Percentiles rank a stretch among this genome's conserved stretches.
phyloP scores from a whole-genome alignment of 768 basidiomycete species.

The Rhodotorula kratochvilovae region DNA sequence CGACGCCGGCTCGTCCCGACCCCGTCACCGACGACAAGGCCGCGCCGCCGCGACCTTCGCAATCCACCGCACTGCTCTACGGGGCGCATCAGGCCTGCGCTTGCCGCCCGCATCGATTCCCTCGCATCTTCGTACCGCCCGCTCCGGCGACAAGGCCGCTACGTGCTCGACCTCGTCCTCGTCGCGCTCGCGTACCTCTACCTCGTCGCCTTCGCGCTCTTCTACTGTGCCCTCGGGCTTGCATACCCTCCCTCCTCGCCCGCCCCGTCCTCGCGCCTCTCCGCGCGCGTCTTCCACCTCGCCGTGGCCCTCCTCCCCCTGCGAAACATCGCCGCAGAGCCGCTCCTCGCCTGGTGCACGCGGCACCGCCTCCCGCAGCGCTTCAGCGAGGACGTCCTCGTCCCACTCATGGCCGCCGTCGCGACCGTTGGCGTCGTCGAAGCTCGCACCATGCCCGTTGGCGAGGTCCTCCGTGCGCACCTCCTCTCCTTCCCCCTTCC shows the following conservation, averaged over 20 bases:
- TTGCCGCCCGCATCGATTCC: slow-evolving; percentile 36
- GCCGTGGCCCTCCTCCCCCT: not conserved
- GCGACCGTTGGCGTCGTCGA: slow-evolving; percentile 50
- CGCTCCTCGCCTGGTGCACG: slow-evolving; percentile 4
- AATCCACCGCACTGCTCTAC: slow-evolving; percentile 21
- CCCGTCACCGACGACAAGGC: not conserved
- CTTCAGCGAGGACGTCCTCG: slow-evolving; percentile 49
- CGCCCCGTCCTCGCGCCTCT: not conserved
- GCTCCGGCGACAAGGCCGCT: slow-evolving; percentile 19
- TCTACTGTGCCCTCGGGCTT: slow-evolving; percentile 53
- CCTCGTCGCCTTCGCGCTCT: slow-evolving; percentile 50
- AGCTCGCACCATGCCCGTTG: slow-evolving; percentile 59
- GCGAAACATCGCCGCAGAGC: slow-evolving; percentile 7
- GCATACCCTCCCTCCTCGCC: slow-evolving; percentile 7
- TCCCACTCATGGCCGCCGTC: slow-evolving; percentile 68
- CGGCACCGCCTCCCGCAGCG: slow-evolving; percentile 53
- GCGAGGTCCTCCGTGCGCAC: slow-evolving; percentile 62
- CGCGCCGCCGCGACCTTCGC: not conserved
- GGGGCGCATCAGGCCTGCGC: slow-evolving; percentile 19
- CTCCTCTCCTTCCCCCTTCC: slow-evolving; percentile 51
- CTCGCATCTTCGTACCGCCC: slow-evolving; percentile 27
- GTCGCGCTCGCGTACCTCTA: slow-evolving; percentile 44
- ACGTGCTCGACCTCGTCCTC: slow-evolving; percentile 49
- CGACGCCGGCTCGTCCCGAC: not conserved
- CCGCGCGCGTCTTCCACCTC: not conserved